A percentile compares a stretch with the other conserved stretches of the same genome.
phyloP scores from a whole-genome alignment of 2,329 filamentous ascomycete genomes.

The Cryphonectria naterciae region DNA sequence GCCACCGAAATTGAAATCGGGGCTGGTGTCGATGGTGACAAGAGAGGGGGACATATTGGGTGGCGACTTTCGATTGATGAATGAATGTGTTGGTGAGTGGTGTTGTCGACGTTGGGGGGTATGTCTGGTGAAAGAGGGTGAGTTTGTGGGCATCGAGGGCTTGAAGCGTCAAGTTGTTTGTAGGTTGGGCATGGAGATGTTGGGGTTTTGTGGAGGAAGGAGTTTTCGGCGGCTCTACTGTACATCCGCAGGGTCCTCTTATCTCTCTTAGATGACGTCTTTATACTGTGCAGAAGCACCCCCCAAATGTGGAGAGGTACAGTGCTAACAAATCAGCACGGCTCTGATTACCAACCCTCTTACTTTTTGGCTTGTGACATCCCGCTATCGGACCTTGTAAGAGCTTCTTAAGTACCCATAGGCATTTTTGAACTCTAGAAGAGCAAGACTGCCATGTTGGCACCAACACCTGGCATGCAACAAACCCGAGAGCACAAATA shows the following conservation, averaged over 20 bases:
- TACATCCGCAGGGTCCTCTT: slow-evolving; percentile 6
- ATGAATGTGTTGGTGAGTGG: slow-evolving; percentile 9
- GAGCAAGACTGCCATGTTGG: not conserved
- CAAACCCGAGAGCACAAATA: not conserved
- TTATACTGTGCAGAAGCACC: not conserved
- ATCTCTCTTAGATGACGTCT: not conserved
- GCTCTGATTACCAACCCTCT: slow-evolving; percentile 13
- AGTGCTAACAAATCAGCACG: slow-evolving; percentile 18
- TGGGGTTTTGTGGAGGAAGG: slow-evolving; percentile 7
- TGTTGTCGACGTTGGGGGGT: slow-evolving; percentile 5
- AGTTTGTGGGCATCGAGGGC: slow-evolving; percentile 21
- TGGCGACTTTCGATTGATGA: not conserved
- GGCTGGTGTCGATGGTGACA: slow-evolving; percentile 58
- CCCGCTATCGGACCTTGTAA: slow-evolving; percentile 4
- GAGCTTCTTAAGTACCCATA: not conserved
- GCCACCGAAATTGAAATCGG: slow-evolving; percentile 52
- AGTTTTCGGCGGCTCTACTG: slow-evolving; percentile 7
- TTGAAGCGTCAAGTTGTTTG: slow-evolving; percentile 2
- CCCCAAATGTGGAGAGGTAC: slow-evolving; percentile 7
- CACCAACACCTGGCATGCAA: not conserved
- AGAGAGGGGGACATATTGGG: slow-evolving; percentile 54
- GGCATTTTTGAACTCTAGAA: not conserved
- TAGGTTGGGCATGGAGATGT: not conserved
- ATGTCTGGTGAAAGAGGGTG: not conserved
- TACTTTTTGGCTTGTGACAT: not conserved